Conservation (phyloP, 805 yeast species). For the Pachysolen tannophilus region DNA sequence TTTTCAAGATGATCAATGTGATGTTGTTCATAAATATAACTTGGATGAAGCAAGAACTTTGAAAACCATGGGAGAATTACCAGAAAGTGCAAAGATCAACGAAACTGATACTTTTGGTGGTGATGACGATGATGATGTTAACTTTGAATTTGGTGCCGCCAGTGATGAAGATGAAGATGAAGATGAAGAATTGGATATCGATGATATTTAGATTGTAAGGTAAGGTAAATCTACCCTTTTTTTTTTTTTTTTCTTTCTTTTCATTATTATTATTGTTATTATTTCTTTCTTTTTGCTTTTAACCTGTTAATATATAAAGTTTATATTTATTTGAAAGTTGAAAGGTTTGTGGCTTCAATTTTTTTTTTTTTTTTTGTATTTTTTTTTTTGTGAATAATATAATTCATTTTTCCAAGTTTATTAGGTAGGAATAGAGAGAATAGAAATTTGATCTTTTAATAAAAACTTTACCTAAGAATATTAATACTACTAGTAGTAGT, state of each 20-base stretch:
- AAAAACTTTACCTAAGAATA: too few species aligned
- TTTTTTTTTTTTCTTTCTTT: background rate
- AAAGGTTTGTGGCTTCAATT: too few species aligned
- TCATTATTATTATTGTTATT: background rate
- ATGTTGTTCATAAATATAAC: constrained; percentile 92
- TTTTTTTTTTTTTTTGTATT: too few species aligned
- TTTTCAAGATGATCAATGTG: constrained; percentile 97
- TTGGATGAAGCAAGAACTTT: constrained; percentile 97
- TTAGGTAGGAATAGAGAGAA: too few species aligned
- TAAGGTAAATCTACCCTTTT: background rate
- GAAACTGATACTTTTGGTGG: constrained; percentile 96
- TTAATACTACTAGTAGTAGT: too few species aligned
- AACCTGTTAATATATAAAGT: background rate
- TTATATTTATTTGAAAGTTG: background rate
- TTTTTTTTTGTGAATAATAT: too few species aligned
- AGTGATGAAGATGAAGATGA: constrained; percentile 72
- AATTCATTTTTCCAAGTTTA: too few species aligned
- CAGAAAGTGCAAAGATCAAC: constrained; percentile 94
- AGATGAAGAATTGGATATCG: constrained; percentile 75
- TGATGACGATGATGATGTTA: constrained; percentile 95
- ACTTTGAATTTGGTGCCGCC: constrained; percentile 95
- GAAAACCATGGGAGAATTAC: constrained; percentile 93
- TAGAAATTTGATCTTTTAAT: too few species aligned
- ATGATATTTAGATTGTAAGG: constrained; percentile 60
- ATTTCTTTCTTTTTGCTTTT: background rate